Base-by-base conservation (phyloP, 2,329 filamentous ascomycete species). In the Penicillium sp. region DNA sequence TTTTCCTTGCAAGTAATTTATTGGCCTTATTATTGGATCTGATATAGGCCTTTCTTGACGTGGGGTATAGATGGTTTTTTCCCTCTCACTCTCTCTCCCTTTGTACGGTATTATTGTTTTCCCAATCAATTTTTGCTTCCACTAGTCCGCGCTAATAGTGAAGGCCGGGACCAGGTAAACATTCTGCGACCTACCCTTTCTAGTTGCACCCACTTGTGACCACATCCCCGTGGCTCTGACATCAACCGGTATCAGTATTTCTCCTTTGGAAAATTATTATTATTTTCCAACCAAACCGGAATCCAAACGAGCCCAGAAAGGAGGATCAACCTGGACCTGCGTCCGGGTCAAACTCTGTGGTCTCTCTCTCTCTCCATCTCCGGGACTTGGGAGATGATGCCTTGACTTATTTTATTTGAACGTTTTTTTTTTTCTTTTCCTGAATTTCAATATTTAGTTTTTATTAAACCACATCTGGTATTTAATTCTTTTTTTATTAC, bases 281-380 rank as follows among this genome's bases (percentile, higher is more conserved):
- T 54, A 34, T 56, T 55, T 38, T 52, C n/a, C 45, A 61, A 63
- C 67, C 60, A 67, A 68, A 63, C 64, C 64, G 65, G 66, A 67
- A 66, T 32, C 61, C 61, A 67, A 66, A 68, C 66, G 62, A 67
- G 64, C 59, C 67, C 65, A 67, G 64, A 70, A 69, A 67, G 67
- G 68, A 69, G 68, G 69, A 72, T 72, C 70, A 71, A 63, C 69
- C 68, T 71, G 69, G 70, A 71, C 68, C 70, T 72, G 70, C 69
- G 68, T 72, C 70, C 67, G 65, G 68, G 61, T 67, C 67, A 69
- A 73, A 71, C 67, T 71, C 59, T 73, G 67, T 65, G 63, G 65
- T 52, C 61, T 52, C 59, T 56, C 61, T 51, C 59, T 56, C 48
- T 21, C 64, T 64, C 34, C 34, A 36, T 68, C 66, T 67, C 67